A percentile compares a stretch with the other conserved stretches of the same genome.
Evolutionary conservation across 257 asterid genomes (phyloP).

Genomic region (Solanum sejunctum): DNA sequence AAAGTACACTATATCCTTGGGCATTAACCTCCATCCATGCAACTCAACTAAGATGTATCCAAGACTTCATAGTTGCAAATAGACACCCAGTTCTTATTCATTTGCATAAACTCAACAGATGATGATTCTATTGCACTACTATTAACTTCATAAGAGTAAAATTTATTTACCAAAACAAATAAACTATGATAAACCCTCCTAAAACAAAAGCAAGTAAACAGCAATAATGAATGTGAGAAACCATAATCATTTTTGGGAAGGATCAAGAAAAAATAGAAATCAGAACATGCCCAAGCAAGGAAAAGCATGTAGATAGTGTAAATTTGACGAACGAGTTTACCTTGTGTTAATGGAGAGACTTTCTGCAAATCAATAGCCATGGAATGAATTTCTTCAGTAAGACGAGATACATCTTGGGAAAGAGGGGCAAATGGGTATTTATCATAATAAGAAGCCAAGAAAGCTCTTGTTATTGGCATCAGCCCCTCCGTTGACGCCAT

Average conservation of each 20-base stretch:
- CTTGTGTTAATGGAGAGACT: conserved; percentile 48
- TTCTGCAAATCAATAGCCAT: conserved; percentile 50
- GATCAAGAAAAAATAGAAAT: too few species aligned
- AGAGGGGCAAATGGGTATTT: conserved; percentile 61
- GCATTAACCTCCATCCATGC: neutral
- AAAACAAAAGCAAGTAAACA: neutral
- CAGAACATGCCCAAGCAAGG: neutral
- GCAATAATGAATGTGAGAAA: neutral
- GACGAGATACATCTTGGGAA: conserved; percentile 52
- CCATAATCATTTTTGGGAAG: neutral
- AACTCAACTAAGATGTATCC: neutral
- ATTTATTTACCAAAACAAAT: neutral
- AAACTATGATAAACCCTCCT: neutral
- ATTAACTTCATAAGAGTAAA: neutral
- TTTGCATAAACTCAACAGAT: neutral
- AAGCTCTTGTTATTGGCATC: conserved; percentile 90
- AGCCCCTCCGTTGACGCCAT: conserved; percentile 81
- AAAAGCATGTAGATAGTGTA: neutral
- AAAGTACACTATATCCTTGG: neutral
- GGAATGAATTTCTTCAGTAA: conserved; percentile 50
- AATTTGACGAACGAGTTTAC: conserved; percentile 10
- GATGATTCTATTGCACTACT: neutral
- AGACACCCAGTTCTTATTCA: neutral
- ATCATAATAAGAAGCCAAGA: conserved; percentile 74
- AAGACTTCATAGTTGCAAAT: neutral